These are phyloP conservation scores for Colletotrichum agaves DNA, from an alignment of 2,329 filamentous ascomycete genomes.

Conservation along the genomic window DNA sequence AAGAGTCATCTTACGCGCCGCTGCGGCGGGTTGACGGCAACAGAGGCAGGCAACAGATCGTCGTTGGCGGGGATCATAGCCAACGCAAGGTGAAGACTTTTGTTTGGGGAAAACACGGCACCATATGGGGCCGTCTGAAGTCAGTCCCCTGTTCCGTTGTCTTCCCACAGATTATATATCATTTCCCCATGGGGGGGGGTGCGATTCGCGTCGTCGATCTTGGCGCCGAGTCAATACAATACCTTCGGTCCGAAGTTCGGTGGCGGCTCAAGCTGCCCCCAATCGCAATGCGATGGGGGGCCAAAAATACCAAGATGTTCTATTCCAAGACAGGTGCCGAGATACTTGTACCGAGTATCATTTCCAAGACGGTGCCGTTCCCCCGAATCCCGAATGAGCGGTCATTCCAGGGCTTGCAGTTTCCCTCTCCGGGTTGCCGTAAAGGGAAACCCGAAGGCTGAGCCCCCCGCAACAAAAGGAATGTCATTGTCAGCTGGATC, in stretches of 20 bases:
- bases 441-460: slow-evolving; percentile 21
- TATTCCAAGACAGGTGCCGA: not conserved
- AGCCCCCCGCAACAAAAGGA: not conserved
- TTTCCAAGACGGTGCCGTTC: too few relatives aligned
- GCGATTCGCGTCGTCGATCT: slow-evolving; percentile 8
- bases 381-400: not conserved
- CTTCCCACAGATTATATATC: not conserved
- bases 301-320: not conserved
- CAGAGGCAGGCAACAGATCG: too few relatives aligned
- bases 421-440: slow-evolving; percentile 12
- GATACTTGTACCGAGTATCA: too few relatives aligned
- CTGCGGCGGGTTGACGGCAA: too few relatives aligned
- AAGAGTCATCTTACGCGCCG: too few relatives aligned
- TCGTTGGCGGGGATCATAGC: too few relatives aligned
- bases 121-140: not conserved
- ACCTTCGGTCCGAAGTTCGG: not conserved
- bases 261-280: slow-evolving; percentile 4
- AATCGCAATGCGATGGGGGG: not conserved
- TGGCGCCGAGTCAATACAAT: not conserved
- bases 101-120: too few relatives aligned
- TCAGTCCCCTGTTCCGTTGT: not conserved
- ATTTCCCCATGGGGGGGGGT: slow-evolving; percentile 2
- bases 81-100: too few relatives aligned
- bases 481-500: not conserved
- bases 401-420: slow-evolving; percentile 3